These are phyloP conservation scores for Williopsis jadinii DNA, from an alignment of 1,139 yeast genomes.

Conservation along the genomic window DNA sequence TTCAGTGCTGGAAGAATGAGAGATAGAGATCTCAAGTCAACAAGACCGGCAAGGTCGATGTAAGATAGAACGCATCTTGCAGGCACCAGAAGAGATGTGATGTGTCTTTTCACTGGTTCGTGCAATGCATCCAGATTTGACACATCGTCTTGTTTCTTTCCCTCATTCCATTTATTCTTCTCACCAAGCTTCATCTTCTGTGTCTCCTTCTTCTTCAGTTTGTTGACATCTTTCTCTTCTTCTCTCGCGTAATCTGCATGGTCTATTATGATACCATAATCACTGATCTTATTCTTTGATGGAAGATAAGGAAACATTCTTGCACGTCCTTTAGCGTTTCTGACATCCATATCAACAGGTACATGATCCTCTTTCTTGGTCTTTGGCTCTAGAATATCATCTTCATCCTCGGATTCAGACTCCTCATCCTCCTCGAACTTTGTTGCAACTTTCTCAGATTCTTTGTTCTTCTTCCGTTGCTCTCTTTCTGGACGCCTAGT, in stretches of 20 bases:
- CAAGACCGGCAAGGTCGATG: constrained; percentile 79
- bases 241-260: constrained; percentile 57
- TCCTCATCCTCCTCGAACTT: constrained; percentile 28
- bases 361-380: constrained; percentile 18
- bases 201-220: constrained; percentile 16
- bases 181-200: constrained; percentile 21
- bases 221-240: constrained; percentile 35
- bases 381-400: constrained; percentile 19
- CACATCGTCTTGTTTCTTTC: constrained; percentile 34
- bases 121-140: constrained; percentile 50
- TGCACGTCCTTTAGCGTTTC: constrained; percentile 55
- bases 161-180: constrained; percentile 22
- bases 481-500: constrained; percentile 28
- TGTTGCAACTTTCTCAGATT: constrained; percentile 10
- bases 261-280: constrained; percentile 73
- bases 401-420: constrained; percentile 22
- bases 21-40: constrained; percentile 75
- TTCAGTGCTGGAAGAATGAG: constrained; percentile 75
- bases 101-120: constrained; percentile 46
- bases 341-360: constrained; percentile 55
- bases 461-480: constrained; percentile 22
- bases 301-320: constrained; percentile 73
- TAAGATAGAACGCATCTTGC: constrained; percentile 68
- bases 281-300: constrained; percentile 60
- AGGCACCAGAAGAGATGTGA: constrained; percentile 32